Percentiles rank a stretch among this genome's conserved stretches.
phyloP scores from a whole-genome alignment of 768 basidiomycete species.

The Auricularia heimuer region DNA sequence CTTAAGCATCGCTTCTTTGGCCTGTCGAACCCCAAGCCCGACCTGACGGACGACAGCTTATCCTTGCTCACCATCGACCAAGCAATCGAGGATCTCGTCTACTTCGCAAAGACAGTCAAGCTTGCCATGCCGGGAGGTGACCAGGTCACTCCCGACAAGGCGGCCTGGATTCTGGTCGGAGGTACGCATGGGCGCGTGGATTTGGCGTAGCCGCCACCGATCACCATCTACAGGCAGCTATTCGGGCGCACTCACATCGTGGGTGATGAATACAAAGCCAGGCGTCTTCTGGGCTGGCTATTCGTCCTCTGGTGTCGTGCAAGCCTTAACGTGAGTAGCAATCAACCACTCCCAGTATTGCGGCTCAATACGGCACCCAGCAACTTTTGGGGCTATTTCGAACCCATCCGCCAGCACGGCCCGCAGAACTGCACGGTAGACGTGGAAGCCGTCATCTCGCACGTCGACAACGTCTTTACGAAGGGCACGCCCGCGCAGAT shows the following conservation, averaged over 20 bases:
- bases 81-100: constrained; percentile 62
- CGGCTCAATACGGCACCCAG: constrained; percentile 11
- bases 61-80: constrained; percentile 59
- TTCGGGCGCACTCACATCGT: constrained; percentile 2
- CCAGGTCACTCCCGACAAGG: constrained; percentile 42
- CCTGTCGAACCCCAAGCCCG: constrained; percentile 56
- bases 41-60: constrained; percentile 50
- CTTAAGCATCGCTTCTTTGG: constrained; percentile 72
- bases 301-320: constrained; percentile 55
- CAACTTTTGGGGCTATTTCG: constrained; percentile 64
- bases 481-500: constrained; percentile 37
- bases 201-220: neutral
- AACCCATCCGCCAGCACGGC: constrained; percentile 60
- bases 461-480: constrained; percentile 49
- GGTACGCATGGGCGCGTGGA: constrained; percentile 1
- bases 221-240: neutral
- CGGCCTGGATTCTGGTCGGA: constrained; percentile 28
- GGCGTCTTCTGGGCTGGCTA: constrained; percentile 55
- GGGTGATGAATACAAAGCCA: constrained; percentile 28
- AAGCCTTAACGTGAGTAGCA: constrained; percentile 33
- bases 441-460: constrained; percentile 49
- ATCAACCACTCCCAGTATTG: neutral
- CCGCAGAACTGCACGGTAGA: constrained; percentile 66
- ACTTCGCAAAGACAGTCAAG: constrained; percentile 55
- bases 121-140: constrained; percentile 61